Percentiles rank a stretch among this genome's conserved stretches.
phyloP scores from a whole-genome alignment of 257 asterid species.

The Scutellaria minor region DNA sequence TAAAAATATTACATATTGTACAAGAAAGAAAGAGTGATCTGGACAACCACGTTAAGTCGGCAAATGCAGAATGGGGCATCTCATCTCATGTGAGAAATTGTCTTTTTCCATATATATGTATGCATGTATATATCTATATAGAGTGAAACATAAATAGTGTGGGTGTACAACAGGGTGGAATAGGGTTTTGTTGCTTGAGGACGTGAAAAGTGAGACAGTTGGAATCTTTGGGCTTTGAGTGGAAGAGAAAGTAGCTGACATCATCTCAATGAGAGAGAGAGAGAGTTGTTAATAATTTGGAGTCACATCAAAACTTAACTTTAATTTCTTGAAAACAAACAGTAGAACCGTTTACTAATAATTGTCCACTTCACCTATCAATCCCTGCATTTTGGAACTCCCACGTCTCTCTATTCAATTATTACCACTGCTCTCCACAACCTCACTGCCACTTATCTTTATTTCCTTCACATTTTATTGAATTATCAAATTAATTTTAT shows the following conservation, averaged over 20 bases:
- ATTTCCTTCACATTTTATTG: no score
- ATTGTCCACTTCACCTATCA: constrained; percentile 23
- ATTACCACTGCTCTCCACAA: background rate
- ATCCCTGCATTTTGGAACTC: constrained; percentile 36
- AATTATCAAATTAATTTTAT: no score
- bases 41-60: no score
- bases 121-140: background rate
- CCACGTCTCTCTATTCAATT: background rate
- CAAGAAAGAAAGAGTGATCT: no score
- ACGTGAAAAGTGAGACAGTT: constrained; percentile 45
- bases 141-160: constrained; percentile 24
- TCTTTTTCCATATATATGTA: background rate
- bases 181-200: constrained; percentile 33
- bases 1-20: no score
- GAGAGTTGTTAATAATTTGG: no score
- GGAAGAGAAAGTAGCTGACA: constrained; percentile 34
- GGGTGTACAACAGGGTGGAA: constrained; percentile 22
- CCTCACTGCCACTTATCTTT: no score
- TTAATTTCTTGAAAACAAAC: background rate
- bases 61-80: no score
- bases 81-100: no score
- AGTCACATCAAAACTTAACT: constrained; percentile 42
- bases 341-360: background rate
- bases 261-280: no score
- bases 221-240: constrained; percentile 45